Evolutionary conservation across 805 yeast species (phyloP), one percentile per base, ranked within the genome.

Genomic region (Helenozyma baotianmanensis): DNA sequence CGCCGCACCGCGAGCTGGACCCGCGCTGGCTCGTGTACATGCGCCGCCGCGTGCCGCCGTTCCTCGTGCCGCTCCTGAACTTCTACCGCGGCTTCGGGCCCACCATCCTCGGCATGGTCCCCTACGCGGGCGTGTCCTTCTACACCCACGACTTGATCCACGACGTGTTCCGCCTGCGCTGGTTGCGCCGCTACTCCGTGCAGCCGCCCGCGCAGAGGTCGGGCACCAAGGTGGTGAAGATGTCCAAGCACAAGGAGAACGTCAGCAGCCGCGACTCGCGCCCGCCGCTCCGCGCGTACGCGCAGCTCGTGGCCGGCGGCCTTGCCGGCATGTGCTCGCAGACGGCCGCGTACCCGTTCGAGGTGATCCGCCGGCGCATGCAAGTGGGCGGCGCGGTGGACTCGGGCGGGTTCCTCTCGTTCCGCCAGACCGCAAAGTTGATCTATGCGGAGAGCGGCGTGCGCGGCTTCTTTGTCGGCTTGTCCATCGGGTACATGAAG

Each of bases 91-190:
- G 98, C 2, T 92, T 90, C 58, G 75, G 83, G 6, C 96, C 98
- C 13, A 92, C 98, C 0, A 80, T 92, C 27, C 50, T 89, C 25
- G 98, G 98, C 9, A 89, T 92, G 95, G 70, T 92, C 14, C 98
- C 98, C 1, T 92, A 92, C 55, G 98, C 98, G 1, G 98, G 98
- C 9, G 97, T 90, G 3, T 85, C 96, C 3, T 92, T 92, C 52
- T 84, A 88, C 62, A 84, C 96, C 4, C 97, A 92, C 59, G 98
- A 92, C 62, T 56, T 79, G 36, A 68, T 89, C 37, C 97, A 90
- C 59, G 98, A 92, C 60, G 50, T 89, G 2, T 76, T 92, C 52
- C 68, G 96, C 41, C 68, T 82, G n/a, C 66, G 69, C 9, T 33
- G 51, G 9, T 56, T 89, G 5, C 66, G 79, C 2, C 60, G 64